phyloP scores from a whole-genome alignment of 805 yeast genomes.

The Yarrowia sp. region DNA sequence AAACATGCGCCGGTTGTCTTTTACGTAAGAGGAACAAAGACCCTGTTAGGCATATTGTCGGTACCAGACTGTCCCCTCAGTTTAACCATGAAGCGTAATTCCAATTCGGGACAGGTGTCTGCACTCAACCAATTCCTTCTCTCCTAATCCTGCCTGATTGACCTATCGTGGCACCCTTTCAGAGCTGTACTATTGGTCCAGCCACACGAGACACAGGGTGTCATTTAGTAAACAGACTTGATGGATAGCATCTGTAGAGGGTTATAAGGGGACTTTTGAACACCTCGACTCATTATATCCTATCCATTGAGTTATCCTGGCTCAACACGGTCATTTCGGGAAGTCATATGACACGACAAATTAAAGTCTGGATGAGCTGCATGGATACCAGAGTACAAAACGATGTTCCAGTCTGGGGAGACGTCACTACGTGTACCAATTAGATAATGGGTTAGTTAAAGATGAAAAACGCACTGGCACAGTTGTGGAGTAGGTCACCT shows the following conservation, averaged over 20 bases:
- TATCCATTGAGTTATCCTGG: no score
- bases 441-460: not conserved
- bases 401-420: not conserved
- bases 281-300: no score
- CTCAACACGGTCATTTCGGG: not conserved
- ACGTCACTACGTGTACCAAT: slow-evolving; percentile 4
- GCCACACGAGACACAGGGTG: not conserved
- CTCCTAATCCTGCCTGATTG: not conserved
- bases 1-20: not conserved
- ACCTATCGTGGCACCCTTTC: not conserved
- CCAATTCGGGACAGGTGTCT: not conserved
- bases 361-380: not conserved
- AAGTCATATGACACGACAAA: slow-evolving; percentile 3
- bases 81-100: not conserved
- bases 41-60: no score
- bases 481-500: no score
- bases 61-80: no score
- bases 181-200: not conserved
- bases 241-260: no score
- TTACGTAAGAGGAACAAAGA: no score
- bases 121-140: not conserved
- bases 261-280: no score
- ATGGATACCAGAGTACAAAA: not conserved
- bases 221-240: not conserved
- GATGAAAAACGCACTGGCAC: slow-evolving; percentile 12